phyloP scores from a whole-genome alignment of 2,329 filamentous ascomycete species.

The Trichophyton mentagrophytes region DNA sequence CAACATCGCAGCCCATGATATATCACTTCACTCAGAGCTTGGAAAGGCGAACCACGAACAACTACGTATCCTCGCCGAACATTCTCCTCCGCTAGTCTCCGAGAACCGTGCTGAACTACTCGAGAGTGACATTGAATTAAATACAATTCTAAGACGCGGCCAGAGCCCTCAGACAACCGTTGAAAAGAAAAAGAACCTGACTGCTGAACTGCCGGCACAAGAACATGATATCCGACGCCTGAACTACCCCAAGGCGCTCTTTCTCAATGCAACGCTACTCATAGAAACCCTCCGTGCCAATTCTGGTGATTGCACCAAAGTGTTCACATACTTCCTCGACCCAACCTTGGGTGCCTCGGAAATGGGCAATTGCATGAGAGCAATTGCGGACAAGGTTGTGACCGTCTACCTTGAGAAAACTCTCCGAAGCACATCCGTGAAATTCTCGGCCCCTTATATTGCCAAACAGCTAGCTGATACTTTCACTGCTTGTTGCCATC shows the following conservation, averaged over 20 bases:
- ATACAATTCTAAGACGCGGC: slow-evolving; percentile 79
- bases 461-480: slow-evolving; percentile 75
- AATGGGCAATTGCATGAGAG: slow-evolving; percentile 50
- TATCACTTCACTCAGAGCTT: slow-evolving; percentile 60
- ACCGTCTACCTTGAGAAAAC: slow-evolving; percentile 68
- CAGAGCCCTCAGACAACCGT: slow-evolving; percentile 61
- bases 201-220: slow-evolving; percentile 59
- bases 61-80: slow-evolving; percentile 68
- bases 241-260: slow-evolving; percentile 82
- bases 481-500: slow-evolving; percentile 82
- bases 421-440: slow-evolving; percentile 54
- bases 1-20: slow-evolving; percentile 90
- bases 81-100: slow-evolving; percentile 75
- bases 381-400: slow-evolving; percentile 55
- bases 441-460: slow-evolving; percentile 84
- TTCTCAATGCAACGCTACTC: slow-evolving; percentile 78
- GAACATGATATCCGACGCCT: slow-evolving; percentile 67
- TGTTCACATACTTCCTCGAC: slow-evolving; percentile 87
- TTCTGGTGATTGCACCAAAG: slow-evolving; percentile 78
- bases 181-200: slow-evolving; percentile 68
- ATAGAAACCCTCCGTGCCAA: slow-evolving; percentile 80
- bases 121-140: slow-evolving; percentile 93
- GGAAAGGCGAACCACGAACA: slow-evolving; percentile 63
- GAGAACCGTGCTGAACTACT: slow-evolving; percentile 80
- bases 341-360: slow-evolving; percentile 57